Evolutionary conservation across 1,139 yeast genomes (phyloP), one percentile per base, ranked within the genome.

Genomic region (Saccharomyces pastorianus): DNA sequence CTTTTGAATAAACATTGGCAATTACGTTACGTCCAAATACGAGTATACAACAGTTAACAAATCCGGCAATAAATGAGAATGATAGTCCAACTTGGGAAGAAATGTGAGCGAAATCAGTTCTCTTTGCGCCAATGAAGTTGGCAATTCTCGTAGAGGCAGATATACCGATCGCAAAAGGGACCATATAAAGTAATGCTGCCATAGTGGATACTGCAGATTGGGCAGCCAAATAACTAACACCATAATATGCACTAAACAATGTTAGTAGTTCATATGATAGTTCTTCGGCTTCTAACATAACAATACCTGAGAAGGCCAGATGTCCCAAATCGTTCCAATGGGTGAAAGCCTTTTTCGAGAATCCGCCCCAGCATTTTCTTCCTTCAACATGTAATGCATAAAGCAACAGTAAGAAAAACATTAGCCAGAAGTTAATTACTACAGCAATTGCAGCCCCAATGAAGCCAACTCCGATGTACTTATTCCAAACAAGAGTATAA

Each of bases 81-180:
- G 72, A 58, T 27, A 88, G 72, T 0, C 91, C 91, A 4, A 86
- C 79, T 55, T 75, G 71, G 1, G 90, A 79, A 1, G 96, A 84
- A 3, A 79, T 72, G 56, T 80, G 77, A 1, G 96, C 96, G 50
- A 78, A 74, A 28, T 72, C 73, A 3, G 82, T 71, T 62, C 88
- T 83, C 51, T 79, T 83, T 0, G 93, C 95, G 4, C 97, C 97
- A 54, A 90, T 80, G 63, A 85, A 88, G 67, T 85, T 88, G 47
- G 96, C 96, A 51, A 89, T 84, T 70, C 97, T 77, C 0, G 96
- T 89, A 0, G 95, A 84, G 0, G 91, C 78, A 0, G 96, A 95
- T 50, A 89, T 89, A 46, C 96, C 85, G 4, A 88, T 81, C 0
- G 96, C 93, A 75, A 90, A 90, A 13, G 96, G 96, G 13, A 88